Evolutionary conservation across 768 basidiomycete genomes (phyloP).

Genomic region (Auriculariales sp.): DNA sequence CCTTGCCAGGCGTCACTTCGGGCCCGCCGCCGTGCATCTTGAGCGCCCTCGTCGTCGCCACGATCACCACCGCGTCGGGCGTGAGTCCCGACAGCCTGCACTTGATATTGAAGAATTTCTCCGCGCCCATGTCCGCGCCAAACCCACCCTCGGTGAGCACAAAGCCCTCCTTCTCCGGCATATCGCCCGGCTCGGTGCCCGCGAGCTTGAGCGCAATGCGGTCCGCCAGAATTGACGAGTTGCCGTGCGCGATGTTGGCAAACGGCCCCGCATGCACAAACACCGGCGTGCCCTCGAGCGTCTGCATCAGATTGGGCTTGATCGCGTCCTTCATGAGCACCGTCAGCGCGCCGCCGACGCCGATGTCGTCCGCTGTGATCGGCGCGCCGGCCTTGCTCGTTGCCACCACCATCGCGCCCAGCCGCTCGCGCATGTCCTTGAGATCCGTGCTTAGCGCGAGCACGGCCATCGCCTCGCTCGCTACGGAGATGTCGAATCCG

Average conservation of each 20-base stretch:
- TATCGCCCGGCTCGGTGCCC: constrained; percentile 85
- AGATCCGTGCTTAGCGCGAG: constrained; percentile 80
- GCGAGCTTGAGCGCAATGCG: constrained; percentile 92
- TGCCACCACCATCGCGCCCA: constrained; percentile 95
- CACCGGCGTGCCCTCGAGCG: constrained; percentile 94
- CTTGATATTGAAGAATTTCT: constrained; percentile 99
- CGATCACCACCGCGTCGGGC: constrained; percentile 89
- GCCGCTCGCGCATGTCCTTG: constrained; percentile 78
- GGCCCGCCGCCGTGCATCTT: constrained; percentile 99
- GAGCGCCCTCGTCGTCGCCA: constrained; percentile 91
- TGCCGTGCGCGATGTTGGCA: constrained; percentile 97
- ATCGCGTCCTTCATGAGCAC: constrained; percentile 98
- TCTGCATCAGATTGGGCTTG: constrained; percentile 99
- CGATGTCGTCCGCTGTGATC: constrained; percentile 92
- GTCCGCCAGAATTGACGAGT: constrained; percentile 98
- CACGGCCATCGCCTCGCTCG: constrained; percentile 97
- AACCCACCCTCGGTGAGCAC: constrained; percentile 98
- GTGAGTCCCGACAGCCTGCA: constrained; percentile 84
- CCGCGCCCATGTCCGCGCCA: constrained; percentile 98
- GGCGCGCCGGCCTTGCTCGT: constrained; percentile 83
- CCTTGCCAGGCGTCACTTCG: constrained; percentile 90
- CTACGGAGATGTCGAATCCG: constrained; percentile 94
- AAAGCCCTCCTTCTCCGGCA: constrained; percentile 69
- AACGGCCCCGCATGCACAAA: constrained; percentile 99
- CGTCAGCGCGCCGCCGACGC: constrained; percentile 86